phyloP scores from a whole-genome alignment of 192 early-diverging fungal genomes.

The Chytriomyces sp. region DNA sequence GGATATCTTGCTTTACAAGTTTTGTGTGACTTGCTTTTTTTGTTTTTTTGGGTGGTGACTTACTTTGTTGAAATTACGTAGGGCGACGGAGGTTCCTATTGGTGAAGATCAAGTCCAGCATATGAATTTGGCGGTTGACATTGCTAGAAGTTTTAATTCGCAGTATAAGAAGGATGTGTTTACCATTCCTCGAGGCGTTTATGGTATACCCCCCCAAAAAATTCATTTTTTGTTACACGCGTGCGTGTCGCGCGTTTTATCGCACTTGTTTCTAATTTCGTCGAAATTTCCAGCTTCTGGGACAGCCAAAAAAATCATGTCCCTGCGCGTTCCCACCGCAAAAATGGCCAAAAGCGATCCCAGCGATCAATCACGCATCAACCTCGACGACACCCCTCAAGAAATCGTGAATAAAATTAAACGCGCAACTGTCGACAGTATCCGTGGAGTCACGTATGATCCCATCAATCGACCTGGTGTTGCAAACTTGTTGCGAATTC shows the following conservation, averaged over 20 bases:
- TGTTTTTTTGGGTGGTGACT: background rate
- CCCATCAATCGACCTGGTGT: constrained; percentile 76
- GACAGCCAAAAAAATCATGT: constrained; percentile 80
- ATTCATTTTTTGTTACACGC: background rate
- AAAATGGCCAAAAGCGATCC: constrained; percentile 93
- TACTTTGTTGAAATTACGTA: too few relatives aligned
- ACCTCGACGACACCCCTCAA: constrained; percentile 72
- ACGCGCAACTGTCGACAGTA: constrained; percentile 72
- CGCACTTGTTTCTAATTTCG: background rate
- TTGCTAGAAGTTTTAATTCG: constrained; percentile 78
- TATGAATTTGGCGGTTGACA: constrained; percentile 83
- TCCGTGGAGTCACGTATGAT: constrained; percentile 73
- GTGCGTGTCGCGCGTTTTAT: background rate
- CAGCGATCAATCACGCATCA: constrained; percentile 73
- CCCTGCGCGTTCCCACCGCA: constrained; percentile 70
- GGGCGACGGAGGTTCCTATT: constrained; percentile 84
- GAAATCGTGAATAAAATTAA: constrained; percentile 72
- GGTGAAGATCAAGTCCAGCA: constrained; percentile 95
- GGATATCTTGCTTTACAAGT: constrained; percentile 88
- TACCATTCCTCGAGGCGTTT: constrained; percentile 67
- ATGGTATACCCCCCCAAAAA: constrained; percentile 68
- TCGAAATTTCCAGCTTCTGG: constrained; percentile 31
- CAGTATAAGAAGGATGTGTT: constrained; percentile 67
- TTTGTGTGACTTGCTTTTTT: background rate
- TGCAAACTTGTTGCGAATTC: constrained; percentile 81